Conservation (phyloP, 192 early-diverging fungal species). For the Chytriomyces sp. region DNA sequence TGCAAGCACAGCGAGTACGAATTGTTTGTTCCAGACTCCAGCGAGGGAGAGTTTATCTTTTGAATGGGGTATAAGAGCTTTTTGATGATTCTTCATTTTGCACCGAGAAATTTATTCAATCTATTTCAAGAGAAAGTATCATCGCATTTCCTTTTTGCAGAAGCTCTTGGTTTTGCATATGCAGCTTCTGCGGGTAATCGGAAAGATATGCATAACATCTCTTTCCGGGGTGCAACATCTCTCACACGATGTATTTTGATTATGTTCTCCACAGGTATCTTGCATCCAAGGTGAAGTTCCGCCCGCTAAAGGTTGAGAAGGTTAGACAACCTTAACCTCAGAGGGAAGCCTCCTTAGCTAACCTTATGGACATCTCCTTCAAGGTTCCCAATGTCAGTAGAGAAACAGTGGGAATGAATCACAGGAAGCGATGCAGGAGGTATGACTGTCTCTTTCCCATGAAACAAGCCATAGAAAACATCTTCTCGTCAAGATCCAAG, state of each 20-base stretch:
- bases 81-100: constrained; percentile 2
- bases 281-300: constrained; percentile 52
- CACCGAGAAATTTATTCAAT: no score
- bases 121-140: background rate
- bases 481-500: constrained; percentile 52
- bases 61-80: constrained; percentile 12
- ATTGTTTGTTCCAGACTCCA: constrained; percentile 56
- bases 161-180: constrained; percentile 46
- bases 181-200: constrained; percentile 76
- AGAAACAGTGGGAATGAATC: constrained; percentile 96
- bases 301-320: constrained; percentile 46
- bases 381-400: constrained; percentile 67
- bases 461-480: constrained; percentile 82
- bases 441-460: constrained; percentile 50
- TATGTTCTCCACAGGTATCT: constrained; percentile 38
- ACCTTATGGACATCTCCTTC: constrained; percentile 61
- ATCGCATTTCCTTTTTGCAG: background rate
- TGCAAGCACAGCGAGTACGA: constrained; percentile 61
- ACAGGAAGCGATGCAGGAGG: constrained; percentile 63
- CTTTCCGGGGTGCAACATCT: constrained; percentile 96
- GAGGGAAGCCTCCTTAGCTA: constrained; percentile 18
- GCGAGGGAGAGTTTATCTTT: constrained; percentile 53
- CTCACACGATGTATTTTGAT: constrained; percentile 79
- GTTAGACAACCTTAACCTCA: background rate
- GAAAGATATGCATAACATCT: constrained; percentile 97